phyloP scores from a whole-genome alignment of 352 stramenopile species.

The Albugo laibachii region DNA sequence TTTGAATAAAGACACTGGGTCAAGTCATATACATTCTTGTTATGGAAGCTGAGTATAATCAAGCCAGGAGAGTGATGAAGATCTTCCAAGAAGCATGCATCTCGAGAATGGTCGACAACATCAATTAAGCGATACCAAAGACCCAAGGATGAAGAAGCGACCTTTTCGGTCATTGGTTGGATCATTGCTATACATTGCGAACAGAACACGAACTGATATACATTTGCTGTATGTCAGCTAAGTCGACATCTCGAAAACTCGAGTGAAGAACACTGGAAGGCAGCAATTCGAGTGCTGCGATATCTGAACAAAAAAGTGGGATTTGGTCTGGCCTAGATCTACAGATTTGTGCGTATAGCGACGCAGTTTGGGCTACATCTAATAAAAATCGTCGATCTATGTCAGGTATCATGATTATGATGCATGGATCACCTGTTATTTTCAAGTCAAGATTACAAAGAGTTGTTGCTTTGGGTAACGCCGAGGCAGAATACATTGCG shows the following conservation, averaged over 20 bases:
- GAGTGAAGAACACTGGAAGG: too few relatives aligned
- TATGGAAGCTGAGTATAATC: too few relatives aligned
- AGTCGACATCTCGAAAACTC: too few relatives aligned
- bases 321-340: not conserved
- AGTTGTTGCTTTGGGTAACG: conserved; percentile 7
- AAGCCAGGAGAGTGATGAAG: too few relatives aligned
- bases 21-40: not conserved
- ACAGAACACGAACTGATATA: too few relatives aligned
- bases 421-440: too few relatives aligned
- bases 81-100: too few relatives aligned
- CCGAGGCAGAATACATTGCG: conserved; percentile 10
- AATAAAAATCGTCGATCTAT: too few relatives aligned
- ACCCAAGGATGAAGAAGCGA: not conserved
- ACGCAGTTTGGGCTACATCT: too few relatives aligned
- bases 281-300: not conserved
- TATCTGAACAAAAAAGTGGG: not conserved
- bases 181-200: not conserved
- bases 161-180: not conserved
- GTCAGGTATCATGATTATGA: too few relatives aligned
- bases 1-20: not conserved
- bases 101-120: too few relatives aligned
- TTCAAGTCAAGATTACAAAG: too few relatives aligned
- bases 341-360: not conserved
- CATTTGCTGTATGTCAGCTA: not conserved
- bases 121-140: not conserved